Percentiles rank a stretch among this genome's conserved stretches.
These are phyloP conservation scores for Talaromyces sp. DNA, from an alignment of 2,329 filamentous ascomycete genomes.

Conservation along the genomic window DNA sequence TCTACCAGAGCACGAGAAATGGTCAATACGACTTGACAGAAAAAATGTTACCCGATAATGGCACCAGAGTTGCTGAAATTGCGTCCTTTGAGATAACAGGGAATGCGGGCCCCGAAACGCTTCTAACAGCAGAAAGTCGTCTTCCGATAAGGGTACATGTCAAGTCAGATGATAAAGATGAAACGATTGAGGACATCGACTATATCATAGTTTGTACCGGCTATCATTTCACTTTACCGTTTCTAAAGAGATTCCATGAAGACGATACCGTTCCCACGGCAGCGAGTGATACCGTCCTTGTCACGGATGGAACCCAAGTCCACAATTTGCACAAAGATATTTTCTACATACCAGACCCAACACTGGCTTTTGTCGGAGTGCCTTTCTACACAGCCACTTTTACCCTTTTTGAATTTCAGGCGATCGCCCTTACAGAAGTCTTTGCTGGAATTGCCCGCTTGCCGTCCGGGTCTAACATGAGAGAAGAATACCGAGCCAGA, in stretches of 20 bases:
- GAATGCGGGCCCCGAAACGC: neutral
- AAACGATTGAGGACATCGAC: constrained; percentile 55
- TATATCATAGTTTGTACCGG: constrained; percentile 64
- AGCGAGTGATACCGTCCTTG: constrained; percentile 54
- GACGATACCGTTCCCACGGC: constrained; percentile 44
- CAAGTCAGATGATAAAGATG: constrained; percentile 47
- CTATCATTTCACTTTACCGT: constrained; percentile 66
- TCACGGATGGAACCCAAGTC: constrained; percentile 61
- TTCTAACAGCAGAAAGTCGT: constrained; percentile 17
- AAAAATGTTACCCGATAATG: constrained; percentile 53
- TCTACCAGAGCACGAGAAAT: constrained; percentile 58
- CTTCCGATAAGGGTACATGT: constrained; percentile 54
- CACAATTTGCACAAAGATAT: constrained; percentile 70
- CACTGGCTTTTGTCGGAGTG: constrained; percentile 63
- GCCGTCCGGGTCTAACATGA: constrained; percentile 38
- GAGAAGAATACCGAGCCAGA: constrained; percentile 19
- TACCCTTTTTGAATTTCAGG: constrained; percentile 68
- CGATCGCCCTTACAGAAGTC: constrained; percentile 58
- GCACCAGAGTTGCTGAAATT: constrained; percentile 53
- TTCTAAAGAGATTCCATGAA: constrained; percentile 53
- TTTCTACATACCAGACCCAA: constrained; percentile 67
- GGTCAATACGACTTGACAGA: constrained; percentile 59
- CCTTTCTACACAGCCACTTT: constrained; percentile 65
- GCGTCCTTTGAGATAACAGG: constrained; percentile 41
- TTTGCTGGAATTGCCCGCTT: constrained; percentile 52